These are phyloP conservation scores for Schwanniomyces vanrijiae DNA, from an alignment of 805 yeast species.

Conservation along the genomic window DNA sequence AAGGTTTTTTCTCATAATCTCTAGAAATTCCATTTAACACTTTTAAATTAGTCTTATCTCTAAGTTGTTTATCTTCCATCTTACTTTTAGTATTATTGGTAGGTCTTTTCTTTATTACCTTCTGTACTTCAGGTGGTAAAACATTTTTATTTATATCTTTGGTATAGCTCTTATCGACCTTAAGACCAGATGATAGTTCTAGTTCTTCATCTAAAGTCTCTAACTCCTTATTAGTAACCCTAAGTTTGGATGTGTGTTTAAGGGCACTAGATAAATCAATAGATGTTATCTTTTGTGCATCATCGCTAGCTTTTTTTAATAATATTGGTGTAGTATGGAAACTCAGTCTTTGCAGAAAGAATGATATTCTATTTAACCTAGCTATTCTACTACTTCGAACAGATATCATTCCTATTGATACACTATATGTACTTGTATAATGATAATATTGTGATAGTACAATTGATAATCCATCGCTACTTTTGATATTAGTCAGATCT, in stretches of 20 bases:
- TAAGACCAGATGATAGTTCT: conserved; percentile 2
- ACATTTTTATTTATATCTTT: conserved; percentile 9
- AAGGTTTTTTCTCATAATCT: neutral
- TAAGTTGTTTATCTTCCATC: neutral
- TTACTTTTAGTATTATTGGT: neutral
- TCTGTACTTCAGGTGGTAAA: conserved; percentile 11
- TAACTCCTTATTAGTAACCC: conserved; percentile 6
- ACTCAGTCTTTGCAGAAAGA: neutral
- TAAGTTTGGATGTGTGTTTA: conserved; percentile 10
- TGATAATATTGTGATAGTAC: neutral
- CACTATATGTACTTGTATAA: neutral
- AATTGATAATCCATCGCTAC: neutral
- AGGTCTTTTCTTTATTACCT: conserved; percentile 9
- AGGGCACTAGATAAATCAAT: conserved; percentile 11
- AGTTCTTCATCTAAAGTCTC: conserved; percentile 9
- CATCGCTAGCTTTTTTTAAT: conserved; percentile 2
- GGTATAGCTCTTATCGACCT: conserved; percentile 7
- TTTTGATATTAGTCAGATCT: neutral
- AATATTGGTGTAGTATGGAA: neutral
- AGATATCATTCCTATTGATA: neutral
- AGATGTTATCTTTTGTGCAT: conserved; percentile 5
- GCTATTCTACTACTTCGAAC: neutral
- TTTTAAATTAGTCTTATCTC: conserved; percentile 5
- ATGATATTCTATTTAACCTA: neutral
- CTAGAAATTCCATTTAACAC: conserved; percentile 1